Conservation (phyloP, 331 rosid genomes). For the Rhamnella rubrinervis region DNA sequence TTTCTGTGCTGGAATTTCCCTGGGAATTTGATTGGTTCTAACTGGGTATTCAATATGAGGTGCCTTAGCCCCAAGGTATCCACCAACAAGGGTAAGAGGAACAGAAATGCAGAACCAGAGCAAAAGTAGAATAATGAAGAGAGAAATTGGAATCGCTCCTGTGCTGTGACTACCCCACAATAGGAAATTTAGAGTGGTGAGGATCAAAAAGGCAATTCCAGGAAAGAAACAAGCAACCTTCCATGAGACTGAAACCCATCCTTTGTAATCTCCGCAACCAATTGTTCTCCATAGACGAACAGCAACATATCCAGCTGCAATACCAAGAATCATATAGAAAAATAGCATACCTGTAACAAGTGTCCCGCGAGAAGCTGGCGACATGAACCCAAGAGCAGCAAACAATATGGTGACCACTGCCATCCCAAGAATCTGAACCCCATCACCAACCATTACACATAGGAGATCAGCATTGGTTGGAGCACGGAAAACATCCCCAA, state of each 20-base stretch:
- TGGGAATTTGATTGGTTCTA: conserved; percentile 86
- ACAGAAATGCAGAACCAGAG: conserved; percentile 98
- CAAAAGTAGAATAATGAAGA: conserved; percentile 65
- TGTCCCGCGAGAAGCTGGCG: conserved; percentile 94
- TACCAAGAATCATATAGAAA: conserved; percentile 88
- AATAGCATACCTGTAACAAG: conserved; percentile 93
- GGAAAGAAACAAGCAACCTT: conserved; percentile 94
- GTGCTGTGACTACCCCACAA: conserved; percentile 99
- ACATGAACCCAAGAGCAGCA: conserved; percentile 98
- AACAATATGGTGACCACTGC: conserved; percentile 89
- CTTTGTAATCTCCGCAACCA: conserved; percentile 61
- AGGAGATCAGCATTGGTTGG: conserved; percentile 64
- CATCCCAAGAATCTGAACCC: conserved; percentile 98
- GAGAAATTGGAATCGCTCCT: conserved; percentile 93
- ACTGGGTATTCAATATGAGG: conserved; percentile 84
- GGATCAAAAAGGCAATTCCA: conserved; percentile 80
- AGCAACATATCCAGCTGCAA: conserved; percentile 90
- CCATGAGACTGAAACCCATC: conserved; percentile 91
- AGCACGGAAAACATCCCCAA: conserved; percentile 94
- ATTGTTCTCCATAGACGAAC: conserved; percentile 95
- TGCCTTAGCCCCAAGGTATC: conserved; percentile 83
- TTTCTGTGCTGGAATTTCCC: conserved; percentile 88
- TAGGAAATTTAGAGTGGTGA: conserved; percentile 81
- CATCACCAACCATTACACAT: conserved; percentile 90
- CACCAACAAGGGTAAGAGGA: conserved; percentile 87